A percentile compares a stretch with the other conserved stretches of the same genome.
These are phyloP conservation scores for Digitaria exilis DNA, from an alignment of 202 grass and related monocot species.

Conservation along the genomic window DNA sequence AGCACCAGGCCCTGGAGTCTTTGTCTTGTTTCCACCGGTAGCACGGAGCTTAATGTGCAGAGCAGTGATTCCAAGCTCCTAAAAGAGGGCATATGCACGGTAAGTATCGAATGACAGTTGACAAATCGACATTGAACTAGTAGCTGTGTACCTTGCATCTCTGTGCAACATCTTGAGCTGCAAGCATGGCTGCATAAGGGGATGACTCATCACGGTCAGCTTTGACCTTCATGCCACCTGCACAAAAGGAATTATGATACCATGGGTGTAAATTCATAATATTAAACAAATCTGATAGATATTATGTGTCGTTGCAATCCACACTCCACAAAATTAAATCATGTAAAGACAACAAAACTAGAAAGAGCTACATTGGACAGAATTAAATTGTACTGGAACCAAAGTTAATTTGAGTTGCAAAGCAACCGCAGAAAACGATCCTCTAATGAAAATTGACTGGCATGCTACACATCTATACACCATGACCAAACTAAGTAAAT, in stretches of 20 bases:
- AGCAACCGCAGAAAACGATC: background rate
- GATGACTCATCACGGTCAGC: conserved; percentile 93
- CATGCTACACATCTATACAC: background rate
- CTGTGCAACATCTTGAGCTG: conserved; percentile 80
- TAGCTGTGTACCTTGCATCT: conserved; percentile 72
- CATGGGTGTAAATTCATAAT: background rate
- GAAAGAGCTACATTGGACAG: background rate
- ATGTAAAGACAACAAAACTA: background rate
- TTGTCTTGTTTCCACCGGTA: conserved; percentile 95
- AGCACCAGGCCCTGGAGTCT: conserved; percentile 90
- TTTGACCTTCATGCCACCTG: conserved; percentile 98
- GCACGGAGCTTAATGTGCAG: conserved; percentile 89
- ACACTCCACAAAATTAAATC: background rate
- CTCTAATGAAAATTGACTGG: background rate
- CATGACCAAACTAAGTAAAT: background rate
- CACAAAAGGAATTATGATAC: background rate
- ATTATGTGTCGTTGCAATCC: background rate
- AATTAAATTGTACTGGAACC: background rate
- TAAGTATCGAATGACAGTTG: background rate
- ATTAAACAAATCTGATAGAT: background rate
- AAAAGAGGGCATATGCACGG: background rate
- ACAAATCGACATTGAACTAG: background rate
- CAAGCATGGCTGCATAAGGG: conserved; percentile 96
- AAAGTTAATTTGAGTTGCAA: background rate
- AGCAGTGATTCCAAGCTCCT: conserved; percentile 95